A percentile compares a stretch with the other conserved stretches of the same genome.
Conservation (phyloP, 2,329 filamentous ascomycete genomes). For the Nothopassalora personata region DNA sequence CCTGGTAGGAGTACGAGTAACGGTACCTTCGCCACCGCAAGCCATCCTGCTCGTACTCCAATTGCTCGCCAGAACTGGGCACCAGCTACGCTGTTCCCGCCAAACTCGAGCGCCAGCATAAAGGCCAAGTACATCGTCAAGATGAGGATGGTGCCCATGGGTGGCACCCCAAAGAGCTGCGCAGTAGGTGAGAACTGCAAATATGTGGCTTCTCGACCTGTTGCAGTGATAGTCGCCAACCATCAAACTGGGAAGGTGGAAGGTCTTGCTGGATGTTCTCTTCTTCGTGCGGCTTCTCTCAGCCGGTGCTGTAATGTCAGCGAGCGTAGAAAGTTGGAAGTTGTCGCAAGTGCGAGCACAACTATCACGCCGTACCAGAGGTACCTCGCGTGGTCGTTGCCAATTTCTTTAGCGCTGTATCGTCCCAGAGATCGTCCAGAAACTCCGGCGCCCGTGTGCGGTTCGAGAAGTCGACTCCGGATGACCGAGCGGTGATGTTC, state of each 20-base stretch:
- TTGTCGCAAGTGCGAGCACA: conserved; percentile 30
- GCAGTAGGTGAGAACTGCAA: conserved; percentile 28
- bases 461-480: conserved; percentile 37
- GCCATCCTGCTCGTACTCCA: conserved; percentile 33
- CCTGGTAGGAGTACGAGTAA: conserved; percentile 37
- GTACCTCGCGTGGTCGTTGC: conserved; percentile 34
- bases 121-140: conserved; percentile 24
- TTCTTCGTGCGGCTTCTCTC: conserved; percentile 32
- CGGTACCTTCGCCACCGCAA: conserved; percentile 36
- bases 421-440: conserved; percentile 34
- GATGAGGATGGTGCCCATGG: conserved; percentile 23
- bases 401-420: conserved; percentile 33
- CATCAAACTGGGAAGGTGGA: conserved; percentile 24
- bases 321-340: conserved; percentile 30
- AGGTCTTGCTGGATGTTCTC: conserved; percentile 29
- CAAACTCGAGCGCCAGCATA: conserved; percentile 27
- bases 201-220: conserved; percentile 33
- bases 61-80: conserved; percentile 26
- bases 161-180: conserved; percentile 22
- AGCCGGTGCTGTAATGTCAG: conserved; percentile 31
- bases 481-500: conserved; percentile 26
- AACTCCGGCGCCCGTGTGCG: conserved; percentile 34
- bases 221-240: conserved; percentile 31
- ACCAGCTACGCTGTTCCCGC: conserved; percentile 20
- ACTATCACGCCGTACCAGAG: conserved; percentile 39